Evolutionary conservation across 331 rosid species (phyloP), one percentile per base, ranked within the genome.

Genomic region (Prunus yedoensis): DNA sequence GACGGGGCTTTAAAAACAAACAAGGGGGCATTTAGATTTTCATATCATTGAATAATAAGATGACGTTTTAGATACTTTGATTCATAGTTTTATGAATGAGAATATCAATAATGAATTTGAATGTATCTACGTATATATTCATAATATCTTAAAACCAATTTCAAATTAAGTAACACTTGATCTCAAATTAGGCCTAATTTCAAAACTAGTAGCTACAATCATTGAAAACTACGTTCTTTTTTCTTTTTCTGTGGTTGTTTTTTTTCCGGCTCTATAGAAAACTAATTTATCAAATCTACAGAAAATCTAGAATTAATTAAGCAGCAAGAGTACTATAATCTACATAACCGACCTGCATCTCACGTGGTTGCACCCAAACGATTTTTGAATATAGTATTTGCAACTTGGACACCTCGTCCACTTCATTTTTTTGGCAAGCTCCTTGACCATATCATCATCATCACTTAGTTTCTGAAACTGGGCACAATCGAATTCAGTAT

Each of bases 401-500:
- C 86, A 83, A 27, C 68, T 0, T 1, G 86, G 86, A 38, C 83
- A 83, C 74, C 73, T 38, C 68, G 41, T 52, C 86, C 86, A 83
- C 43, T 75, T 58, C 35, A 30, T 46, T 1, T 15, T 16, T n/a
- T 28, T 52, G n/a, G 86, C 83, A 4, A 83, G 75, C 60, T 50
- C 47, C 58, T 49, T 28, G 21, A 67, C 16, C 63, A 28, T 46
- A 62, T 59, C 10, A 32, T 45, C 77, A 43, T 50, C 77, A 43
- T 50, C 23, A 59, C 30, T 53, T 25, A 52, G 43, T 70, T 32
- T 52, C 10, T 35, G 74, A 53, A 70, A 70, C 62, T 53, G 21
- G 13, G 9, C 8, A 3, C 51, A 70, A 25, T 14, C 32, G 1
- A 52, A 70, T 38, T 35, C 64, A 3, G 74, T 32, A 52, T 70